These are phyloP conservation scores for Phytophthora fragariaefolia DNA, from an alignment of 352 stramenopile genomes.

Conservation along the genomic window DNA sequence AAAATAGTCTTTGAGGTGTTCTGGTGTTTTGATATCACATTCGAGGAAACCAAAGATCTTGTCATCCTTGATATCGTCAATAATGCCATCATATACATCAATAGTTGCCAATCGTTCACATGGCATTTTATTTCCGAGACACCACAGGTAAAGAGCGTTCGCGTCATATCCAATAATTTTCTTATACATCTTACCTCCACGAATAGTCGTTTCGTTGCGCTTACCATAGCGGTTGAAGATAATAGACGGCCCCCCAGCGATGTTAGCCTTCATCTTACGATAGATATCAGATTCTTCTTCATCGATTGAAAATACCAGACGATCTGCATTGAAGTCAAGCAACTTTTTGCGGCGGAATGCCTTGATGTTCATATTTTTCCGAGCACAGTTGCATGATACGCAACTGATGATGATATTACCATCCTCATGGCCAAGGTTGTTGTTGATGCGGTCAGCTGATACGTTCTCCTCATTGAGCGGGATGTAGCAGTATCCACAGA, in stretches of 20 bases:
- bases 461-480: background rate
- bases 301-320: background rate
- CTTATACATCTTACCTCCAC: conserved; percentile 24
- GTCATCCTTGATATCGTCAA: conserved; percentile 41
- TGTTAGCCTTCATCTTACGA: conserved; percentile 2
- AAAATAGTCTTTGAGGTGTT: conserved; percentile 42
- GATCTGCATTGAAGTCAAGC: conserved; percentile 16
- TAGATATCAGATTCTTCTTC: background rate
- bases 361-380: conserved; percentile 14
- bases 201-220: conserved; percentile 25
- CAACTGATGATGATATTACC: conserved; percentile 25
- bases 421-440: background rate
- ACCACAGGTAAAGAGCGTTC: conserved; percentile 44
- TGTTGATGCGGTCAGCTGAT: background rate
- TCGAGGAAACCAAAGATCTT: too few species aligned
- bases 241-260: background rate
- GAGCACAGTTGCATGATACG: conserved; percentile 11
- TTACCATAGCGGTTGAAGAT: conserved; percentile 1
- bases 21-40: conserved; percentile 45
- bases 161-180: conserved; percentile 41
- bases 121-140: background rate
- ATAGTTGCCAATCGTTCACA: background rate
- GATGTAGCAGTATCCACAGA: background rate
- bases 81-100: conserved; percentile 26
- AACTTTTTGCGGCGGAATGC: conserved; percentile 25